Conservation (phyloP, 2,329 filamentous ascomycete species). For the Ophiostoma populinum region DNA sequence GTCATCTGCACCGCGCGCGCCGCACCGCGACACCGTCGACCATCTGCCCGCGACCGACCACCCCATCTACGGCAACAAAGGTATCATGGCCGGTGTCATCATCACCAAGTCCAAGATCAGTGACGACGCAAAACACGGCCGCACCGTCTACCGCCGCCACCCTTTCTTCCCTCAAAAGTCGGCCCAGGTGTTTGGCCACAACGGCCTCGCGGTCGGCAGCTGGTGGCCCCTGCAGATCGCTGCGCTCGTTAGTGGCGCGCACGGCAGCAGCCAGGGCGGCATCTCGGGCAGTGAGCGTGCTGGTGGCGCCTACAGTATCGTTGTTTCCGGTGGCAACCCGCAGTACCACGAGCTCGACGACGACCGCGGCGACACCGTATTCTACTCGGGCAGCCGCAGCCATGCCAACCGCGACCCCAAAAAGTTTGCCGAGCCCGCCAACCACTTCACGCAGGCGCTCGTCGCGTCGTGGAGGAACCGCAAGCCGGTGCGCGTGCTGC, state of each 20-base stretch:
- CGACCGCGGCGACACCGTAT: slow-evolving; percentile 13
- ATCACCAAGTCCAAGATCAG: background rate
- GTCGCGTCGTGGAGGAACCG: slow-evolving; percentile 7
- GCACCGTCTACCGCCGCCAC: slow-evolving; percentile 11
- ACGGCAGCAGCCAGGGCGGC: slow-evolving; percentile 29
- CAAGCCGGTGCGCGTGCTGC: slow-evolving; percentile 16
- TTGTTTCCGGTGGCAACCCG: slow-evolving; percentile 20
- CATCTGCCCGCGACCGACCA: too few species aligned
- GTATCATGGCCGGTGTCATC: slow-evolving; percentile 4
- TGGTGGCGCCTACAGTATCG: slow-evolving; percentile 34
- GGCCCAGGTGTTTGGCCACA: slow-evolving; percentile 15
- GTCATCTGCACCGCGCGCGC: too few species aligned
- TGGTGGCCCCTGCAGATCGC: slow-evolving; percentile 38
- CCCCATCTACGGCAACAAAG: too few species aligned
- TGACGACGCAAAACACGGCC: background rate
- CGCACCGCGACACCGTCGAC: too few species aligned
- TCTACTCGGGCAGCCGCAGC: slow-evolving; percentile 15
- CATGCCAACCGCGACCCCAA: slow-evolving; percentile 9
- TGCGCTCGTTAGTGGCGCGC: slow-evolving; percentile 33
- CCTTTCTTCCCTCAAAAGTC: slow-evolving; percentile 8
- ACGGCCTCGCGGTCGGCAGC: slow-evolving; percentile 19
- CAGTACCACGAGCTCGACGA: slow-evolving; percentile 14
- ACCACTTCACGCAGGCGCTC: slow-evolving; percentile 12
- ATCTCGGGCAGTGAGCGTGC: slow-evolving; percentile 27
- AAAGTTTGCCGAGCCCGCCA: background rate